Percentiles rank a stretch among this genome's conserved stretches.
phyloP scores from a whole-genome alignment of 177 flowering plant species.

The Vitis hybrid region DNA sequence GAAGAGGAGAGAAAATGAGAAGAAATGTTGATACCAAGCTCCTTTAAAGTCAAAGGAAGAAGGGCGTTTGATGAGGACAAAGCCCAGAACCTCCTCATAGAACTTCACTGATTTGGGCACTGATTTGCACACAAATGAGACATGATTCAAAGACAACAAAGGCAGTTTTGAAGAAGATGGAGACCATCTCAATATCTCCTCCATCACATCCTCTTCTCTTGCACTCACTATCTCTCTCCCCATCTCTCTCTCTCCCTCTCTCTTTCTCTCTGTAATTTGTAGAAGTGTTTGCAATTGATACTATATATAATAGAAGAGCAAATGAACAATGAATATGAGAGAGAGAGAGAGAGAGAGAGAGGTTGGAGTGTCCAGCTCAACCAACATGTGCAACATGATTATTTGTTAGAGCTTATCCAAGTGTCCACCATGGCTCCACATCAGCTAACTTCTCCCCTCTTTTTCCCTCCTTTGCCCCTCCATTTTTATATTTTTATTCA shows the following conservation, averaged over 20 bases:
- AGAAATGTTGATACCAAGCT: slow-evolving; percentile 45
- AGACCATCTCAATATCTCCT: slow-evolving; percentile 11
- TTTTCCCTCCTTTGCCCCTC: too few species aligned
- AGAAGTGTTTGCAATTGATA: neutral
- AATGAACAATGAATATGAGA: neutral
- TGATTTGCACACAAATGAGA: slow-evolving; percentile 53
- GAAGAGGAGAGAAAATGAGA: neutral
- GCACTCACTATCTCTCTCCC: slow-evolving; percentile 5
- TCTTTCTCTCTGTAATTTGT: neutral
- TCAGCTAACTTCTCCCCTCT: too few species aligned
- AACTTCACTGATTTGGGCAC: slow-evolving; percentile 43
- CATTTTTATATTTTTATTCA: too few species aligned
- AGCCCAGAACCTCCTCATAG: slow-evolving; percentile 64
- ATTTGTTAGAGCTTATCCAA: too few species aligned
- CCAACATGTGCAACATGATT: neutral
- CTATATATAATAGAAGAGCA: neutral
- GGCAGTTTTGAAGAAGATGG: slow-evolving; percentile 24
- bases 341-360: neutral
- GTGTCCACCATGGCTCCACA: too few species aligned
- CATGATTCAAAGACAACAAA: slow-evolving; percentile 59
- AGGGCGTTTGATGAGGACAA: slow-evolving; percentile 62
- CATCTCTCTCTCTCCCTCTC: slow-evolving; percentile 11
- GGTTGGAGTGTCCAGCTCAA: neutral
- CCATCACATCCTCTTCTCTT: neutral
- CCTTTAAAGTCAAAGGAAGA: slow-evolving; percentile 69